Evolutionary conservation across 78 protist genomes (phyloP).

Genomic region (Guillardia theta): DNA sequence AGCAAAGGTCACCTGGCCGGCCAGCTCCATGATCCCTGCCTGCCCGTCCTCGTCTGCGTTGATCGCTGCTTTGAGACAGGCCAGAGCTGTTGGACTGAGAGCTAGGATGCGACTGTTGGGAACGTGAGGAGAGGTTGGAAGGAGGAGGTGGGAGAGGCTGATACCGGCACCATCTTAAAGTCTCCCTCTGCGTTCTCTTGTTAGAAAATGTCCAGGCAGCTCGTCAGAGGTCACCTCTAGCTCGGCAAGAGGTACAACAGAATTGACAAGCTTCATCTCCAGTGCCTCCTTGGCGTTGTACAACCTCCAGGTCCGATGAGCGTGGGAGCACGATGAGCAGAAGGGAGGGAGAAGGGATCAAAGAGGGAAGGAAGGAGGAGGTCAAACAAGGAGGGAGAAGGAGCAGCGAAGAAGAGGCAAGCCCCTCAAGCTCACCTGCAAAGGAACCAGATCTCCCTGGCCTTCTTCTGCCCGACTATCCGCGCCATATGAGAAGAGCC

Average conservation of each 20-base stretch:
- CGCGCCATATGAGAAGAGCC: constrained; percentile 23
- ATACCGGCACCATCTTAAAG: constrained; percentile 28
- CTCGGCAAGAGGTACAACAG: background rate
- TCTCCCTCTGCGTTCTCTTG: background rate
- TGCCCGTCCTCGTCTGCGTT: constrained; percentile 17
- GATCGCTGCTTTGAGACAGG: background rate
- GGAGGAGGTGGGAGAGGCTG: too few species aligned
- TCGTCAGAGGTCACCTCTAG: background rate
- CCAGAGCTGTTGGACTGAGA: background rate
- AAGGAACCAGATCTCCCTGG: constrained; percentile 20
- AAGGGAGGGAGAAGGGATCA: too few species aligned
- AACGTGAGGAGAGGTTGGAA: too few species aligned
- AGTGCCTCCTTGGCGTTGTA: background rate
- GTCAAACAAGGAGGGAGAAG: too few species aligned
- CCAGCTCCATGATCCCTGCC: background rate
- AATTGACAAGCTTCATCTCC: constrained; percentile 17
- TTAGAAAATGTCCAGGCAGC: too few species aligned
- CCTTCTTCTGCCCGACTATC: constrained; percentile 26
- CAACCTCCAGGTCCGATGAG: too few species aligned
- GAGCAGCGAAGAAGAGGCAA: too few species aligned
- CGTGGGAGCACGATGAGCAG: too few species aligned
- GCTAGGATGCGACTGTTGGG: background rate
- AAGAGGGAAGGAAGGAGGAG: too few species aligned
- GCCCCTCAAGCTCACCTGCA: too few species aligned
- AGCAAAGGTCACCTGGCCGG: background rate